Conservation (phyloP, 805 yeast species). For the Metschnikowia cubensis region DNA sequence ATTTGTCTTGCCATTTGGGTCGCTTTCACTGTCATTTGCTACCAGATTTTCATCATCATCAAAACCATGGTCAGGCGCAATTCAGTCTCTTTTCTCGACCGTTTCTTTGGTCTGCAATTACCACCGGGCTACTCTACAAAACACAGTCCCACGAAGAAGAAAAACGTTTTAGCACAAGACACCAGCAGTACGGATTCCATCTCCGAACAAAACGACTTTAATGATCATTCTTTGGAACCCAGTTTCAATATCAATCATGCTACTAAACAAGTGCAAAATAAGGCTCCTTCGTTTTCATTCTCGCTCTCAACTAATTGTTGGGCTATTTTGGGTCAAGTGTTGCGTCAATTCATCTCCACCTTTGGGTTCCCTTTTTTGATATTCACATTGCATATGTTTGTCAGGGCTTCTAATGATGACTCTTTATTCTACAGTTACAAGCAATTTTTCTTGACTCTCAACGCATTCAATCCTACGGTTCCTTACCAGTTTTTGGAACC, state of each 20-base stretch:
- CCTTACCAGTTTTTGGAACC: conserved; percentile 26
- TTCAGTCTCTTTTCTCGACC: conserved; percentile 4
- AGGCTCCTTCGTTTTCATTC: background rate
- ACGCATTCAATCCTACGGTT: conserved; percentile 24
- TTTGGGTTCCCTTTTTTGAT: conserved; percentile 45
- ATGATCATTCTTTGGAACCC: background rate
- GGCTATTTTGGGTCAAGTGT: conserved; percentile 29
- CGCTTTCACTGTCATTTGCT: conserved; percentile 20
- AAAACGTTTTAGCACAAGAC: background rate
- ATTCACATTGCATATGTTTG: conserved; percentile 32
- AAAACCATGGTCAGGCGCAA: conserved; percentile 8
- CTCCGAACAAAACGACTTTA: background rate
- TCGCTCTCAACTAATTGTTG: conserved; percentile 12
- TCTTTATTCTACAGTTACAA: conserved; percentile 14
- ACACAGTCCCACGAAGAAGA: background rate
- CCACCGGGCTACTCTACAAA: background rate
- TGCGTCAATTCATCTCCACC: conserved; percentile 29
- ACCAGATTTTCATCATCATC: conserved; percentile 20
- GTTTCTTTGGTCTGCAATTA: conserved; percentile 3
- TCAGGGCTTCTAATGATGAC: conserved; percentile 18
- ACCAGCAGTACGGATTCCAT: background rate
- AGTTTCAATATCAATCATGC: background rate
- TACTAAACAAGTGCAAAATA: background rate
- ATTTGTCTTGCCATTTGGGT: conserved; percentile 29
- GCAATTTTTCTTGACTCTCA: conserved; percentile 12